These are phyloP conservation scores for Aphanomyces cochlioides DNA, from an alignment of 352 stramenopile species.

Conservation along the genomic window DNA sequence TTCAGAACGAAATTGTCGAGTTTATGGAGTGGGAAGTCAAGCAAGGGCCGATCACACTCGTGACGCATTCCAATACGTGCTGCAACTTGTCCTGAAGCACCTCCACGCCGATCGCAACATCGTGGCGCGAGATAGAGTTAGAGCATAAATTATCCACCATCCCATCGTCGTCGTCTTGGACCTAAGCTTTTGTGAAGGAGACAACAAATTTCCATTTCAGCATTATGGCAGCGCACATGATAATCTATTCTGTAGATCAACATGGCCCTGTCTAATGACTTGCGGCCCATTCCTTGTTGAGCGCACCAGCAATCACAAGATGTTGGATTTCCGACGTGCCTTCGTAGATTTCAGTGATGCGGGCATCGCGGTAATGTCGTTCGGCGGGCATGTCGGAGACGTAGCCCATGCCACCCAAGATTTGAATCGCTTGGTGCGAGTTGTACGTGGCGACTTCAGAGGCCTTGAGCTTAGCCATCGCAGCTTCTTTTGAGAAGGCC, in stretches of 20 bases:
- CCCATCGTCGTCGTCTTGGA: too few relatives aligned
- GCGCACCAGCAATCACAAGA: conserved; percentile 91
- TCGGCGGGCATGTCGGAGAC: conserved; percentile 97
- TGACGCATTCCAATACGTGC: conserved; percentile 57
- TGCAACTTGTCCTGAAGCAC: conserved; percentile 51
- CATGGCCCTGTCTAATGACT: conserved; percentile 27
- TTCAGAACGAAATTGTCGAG: conserved; percentile 76
- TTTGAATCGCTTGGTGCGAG: conserved; percentile 95
- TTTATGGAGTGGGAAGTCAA: conserved; percentile 82
- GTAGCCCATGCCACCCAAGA: conserved; percentile 94
- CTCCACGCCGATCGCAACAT: background rate
- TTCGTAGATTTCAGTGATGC: conserved; percentile 98
- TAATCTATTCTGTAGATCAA: too few relatives aligned
- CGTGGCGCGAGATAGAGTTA: background rate
- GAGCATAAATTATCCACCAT: conserved; percentile 12
- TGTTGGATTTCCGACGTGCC: conserved; percentile 97
- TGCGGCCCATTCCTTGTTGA: conserved; percentile 95
- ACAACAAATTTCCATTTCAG: too few relatives aligned
- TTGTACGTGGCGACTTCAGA: conserved; percentile 95
- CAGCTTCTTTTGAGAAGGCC: conserved; percentile 90
- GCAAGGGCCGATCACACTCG: conserved; percentile 64
- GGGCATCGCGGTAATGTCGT: conserved; percentile 94
- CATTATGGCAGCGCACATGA: too few relatives aligned
- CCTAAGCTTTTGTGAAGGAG: too few relatives aligned
- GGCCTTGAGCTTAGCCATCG: conserved; percentile 96